phyloP scores from a whole-genome alignment of 108 stramenopile species.

The Fragilaria crotonensis region DNA sequence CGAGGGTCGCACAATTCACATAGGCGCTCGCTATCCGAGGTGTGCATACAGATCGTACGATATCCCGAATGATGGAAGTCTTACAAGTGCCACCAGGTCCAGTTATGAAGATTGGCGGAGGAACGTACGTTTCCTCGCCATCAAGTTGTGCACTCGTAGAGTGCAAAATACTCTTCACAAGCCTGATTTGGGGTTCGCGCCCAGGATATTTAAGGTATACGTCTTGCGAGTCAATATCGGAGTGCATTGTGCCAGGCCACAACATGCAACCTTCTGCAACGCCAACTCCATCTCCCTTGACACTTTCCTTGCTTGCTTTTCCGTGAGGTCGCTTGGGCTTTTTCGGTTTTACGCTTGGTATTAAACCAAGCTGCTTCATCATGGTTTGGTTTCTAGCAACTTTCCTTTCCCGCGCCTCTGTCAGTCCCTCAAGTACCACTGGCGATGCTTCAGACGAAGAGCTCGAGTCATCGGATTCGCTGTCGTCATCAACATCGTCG shows the following conservation, averaged over 20 bases:
- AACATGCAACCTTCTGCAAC: no score
- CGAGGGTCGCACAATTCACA: conserved; percentile 50
- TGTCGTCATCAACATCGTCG: no score
- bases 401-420: no score
- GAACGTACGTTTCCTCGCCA: conserved; percentile 18
- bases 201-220: conserved; percentile 1
- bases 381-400: no score
- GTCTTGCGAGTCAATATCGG: no score
- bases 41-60: conserved; percentile 12
- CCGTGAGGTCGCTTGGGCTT: neutral
- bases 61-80: conserved; percentile 43
- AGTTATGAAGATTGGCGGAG: conserved; percentile 52
- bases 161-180: neutral
- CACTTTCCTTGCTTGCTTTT: neutral
- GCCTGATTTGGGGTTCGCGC: neutral
- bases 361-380: no score
- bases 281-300: neutral
- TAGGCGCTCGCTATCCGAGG: conserved; percentile 31
- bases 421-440: no score
- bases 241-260: no score
- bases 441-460: no score
- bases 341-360: no score
- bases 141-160: conserved; percentile 1
- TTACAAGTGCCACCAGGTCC: conserved; percentile 58
- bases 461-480: no score